Evolutionary conservation across 164 flowering plant species (phyloP).

Genomic region (Kingdonia uniflora): DNA sequence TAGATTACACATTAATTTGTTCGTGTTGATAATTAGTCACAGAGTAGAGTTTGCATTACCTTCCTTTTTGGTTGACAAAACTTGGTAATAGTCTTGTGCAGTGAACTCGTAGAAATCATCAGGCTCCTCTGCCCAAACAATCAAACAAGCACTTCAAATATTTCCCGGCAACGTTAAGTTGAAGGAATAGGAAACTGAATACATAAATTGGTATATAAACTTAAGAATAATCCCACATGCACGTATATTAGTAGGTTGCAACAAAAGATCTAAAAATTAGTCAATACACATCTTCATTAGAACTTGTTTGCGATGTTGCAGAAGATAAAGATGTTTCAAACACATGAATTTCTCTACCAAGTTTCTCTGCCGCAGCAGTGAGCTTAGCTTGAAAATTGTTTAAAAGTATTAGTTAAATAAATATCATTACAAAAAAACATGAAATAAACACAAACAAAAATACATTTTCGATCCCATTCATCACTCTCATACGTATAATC

Average conservation of each 20-base stretch:
- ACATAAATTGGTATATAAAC: background rate
- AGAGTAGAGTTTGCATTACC: conserved; percentile 29
- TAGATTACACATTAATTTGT: too few relatives aligned
- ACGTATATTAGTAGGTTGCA: too few relatives aligned
- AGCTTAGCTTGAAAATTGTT: conserved; percentile 41
- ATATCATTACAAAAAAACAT: too few relatives aligned
- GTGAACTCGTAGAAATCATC: conserved; percentile 85
- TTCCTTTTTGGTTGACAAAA: conserved; percentile 57
- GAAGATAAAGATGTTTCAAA: conserved; percentile 50
- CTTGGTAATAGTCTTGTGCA: conserved; percentile 64
- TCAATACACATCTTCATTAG: conserved; percentile 31
- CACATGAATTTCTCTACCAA: conserved; percentile 70
- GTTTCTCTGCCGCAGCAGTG: conserved; percentile 41
- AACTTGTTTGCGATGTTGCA: conserved; percentile 16
- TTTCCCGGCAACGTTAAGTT: background rate
- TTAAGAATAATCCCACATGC: too few relatives aligned
- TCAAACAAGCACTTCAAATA: background rate
- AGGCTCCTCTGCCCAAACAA: conserved; percentile 43
- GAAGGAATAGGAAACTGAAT: background rate
- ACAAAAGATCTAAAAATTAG: background rate
- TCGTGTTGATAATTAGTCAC: too few relatives aligned
- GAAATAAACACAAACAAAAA: too few relatives aligned
- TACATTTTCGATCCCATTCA: too few relatives aligned
- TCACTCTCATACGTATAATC: too few relatives aligned
- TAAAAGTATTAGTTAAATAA: too few relatives aligned